These are phyloP conservation scores for Tetrastigma voinierianum DNA, from an alignment of 164 flowering plant genomes.

Conservation along the genomic window DNA sequence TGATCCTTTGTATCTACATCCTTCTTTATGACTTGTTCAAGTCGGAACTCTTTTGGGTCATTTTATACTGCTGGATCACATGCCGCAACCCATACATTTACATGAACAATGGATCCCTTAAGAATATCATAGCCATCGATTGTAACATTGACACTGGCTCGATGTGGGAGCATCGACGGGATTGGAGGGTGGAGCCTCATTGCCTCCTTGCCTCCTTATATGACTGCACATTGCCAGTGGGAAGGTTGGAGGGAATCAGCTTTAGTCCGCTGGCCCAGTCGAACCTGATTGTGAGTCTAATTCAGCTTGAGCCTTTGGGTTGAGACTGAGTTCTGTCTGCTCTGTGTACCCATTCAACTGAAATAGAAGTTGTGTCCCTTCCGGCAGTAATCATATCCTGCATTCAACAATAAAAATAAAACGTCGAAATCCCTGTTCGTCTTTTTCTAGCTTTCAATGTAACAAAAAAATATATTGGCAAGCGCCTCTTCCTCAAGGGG, in stretches of 20 bases:
- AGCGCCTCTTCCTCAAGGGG: slow-evolving; percentile 39
- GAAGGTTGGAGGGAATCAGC: slow-evolving; percentile 35
- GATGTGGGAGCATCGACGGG: slow-evolving; percentile 45
- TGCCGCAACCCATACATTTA: slow-evolving; percentile 47
- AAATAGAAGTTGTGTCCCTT: slow-evolving; percentile 41
- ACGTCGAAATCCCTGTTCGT: no score
- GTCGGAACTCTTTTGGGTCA: slow-evolving; percentile 38
- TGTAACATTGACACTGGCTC: slow-evolving; percentile 31
- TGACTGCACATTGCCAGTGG: slow-evolving; percentile 35
- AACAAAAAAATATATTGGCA: no score
- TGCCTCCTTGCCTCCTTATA: no score
- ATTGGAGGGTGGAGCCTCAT: slow-evolving; percentile 45
- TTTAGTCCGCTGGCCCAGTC: slow-evolving; percentile 32
- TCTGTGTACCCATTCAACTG: slow-evolving; percentile 45
- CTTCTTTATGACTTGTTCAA: slow-evolving; percentile 39
- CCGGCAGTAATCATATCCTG: slow-evolving; percentile 56
- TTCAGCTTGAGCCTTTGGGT: slow-evolving; percentile 43
- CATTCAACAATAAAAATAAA: no score
- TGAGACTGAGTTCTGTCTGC: slow-evolving; percentile 37
- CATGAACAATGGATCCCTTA: slow-evolving; percentile 41
- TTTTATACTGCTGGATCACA: slow-evolving; percentile 42
- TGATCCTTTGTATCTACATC: slow-evolving; percentile 47
- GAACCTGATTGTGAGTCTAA: slow-evolving; percentile 34
- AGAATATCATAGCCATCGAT: slow-evolving; percentile 47
- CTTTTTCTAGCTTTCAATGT: no score